Base-by-base conservation (phyloP, 2,329 filamentous ascomycete genomes). In the Teratosphaeria pseudoeucalypti region DNA sequence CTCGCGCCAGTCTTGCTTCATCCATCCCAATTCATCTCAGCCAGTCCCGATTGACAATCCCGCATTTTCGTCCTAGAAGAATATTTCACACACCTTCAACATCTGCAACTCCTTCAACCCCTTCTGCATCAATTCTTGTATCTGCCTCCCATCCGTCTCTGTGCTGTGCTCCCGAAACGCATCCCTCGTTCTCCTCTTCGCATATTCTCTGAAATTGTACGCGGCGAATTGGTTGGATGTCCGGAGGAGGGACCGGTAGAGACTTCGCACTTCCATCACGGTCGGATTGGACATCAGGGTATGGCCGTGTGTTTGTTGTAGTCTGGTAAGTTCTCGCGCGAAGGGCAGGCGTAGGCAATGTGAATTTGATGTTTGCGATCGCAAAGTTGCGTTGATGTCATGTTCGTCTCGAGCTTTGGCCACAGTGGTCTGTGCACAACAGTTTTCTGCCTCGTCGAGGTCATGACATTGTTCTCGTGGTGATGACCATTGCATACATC, bases 151-250 rank as follows among this genome's bases (percentile, higher is more conserved):
- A 71, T 96, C 94, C 54, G 83, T 78, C 69, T 90, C 87, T 59
- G 76, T 73, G 74, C 84, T 82, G 75, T 95, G 82, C 74, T 95
- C 90, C 68, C 88, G 84, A 76, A 97, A 99, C 4, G 90, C 87
- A 79, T 97, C 94, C 73, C 83, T 84, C 73, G 94, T 96, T 75
- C 92, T 85, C 72, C 94, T 87, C 76, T 86, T 88, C 58, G 94
- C 92, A 76, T 99, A 99, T 75, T 96, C 92, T 77, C 94, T 85
- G 82, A 96, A 99, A 78, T 97, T 99, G 81, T 97, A 99, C 67
- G 88, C 85, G 63, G 90, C 84, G 75, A 99, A 97, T 71, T 96
- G 89, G 63, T 82, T 81, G 63, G 90, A 86, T 74, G 94, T 88
- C 68, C 92, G 88, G 70, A 97, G 81, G 68, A 99, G 80, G 71